Evolutionary conservation across 2,329 filamentous ascomycete species (phyloP), one percentile per base, ranked within the genome.

Genomic region (Gyromitra esculenta): DNA sequence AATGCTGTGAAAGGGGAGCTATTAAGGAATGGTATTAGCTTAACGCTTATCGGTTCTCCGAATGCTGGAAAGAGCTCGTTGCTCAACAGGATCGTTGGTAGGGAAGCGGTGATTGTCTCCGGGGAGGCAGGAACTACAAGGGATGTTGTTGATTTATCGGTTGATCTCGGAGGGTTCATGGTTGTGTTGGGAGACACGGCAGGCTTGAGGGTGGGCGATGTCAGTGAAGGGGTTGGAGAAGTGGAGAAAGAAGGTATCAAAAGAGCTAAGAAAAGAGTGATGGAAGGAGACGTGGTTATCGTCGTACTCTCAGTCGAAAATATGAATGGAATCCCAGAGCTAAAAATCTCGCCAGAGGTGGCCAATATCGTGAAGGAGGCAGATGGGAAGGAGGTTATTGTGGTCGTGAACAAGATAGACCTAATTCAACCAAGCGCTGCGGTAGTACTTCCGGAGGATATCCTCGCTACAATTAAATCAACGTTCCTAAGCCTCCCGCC

Each of bases 171-270:
- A 0, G 96, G 96, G 0, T 99, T 92, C 85, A 89, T 96, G 64
- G 97, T 94, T 83, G 92, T 92, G n/a, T 91, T 99, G 82, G 94
- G 95, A 15, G 96, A 99, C 84, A 98, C 96, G 81, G 96, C 96
- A 21, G 96, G 96, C 0, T 89, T 99, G 80, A 87, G 80, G 94
- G 64, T 88, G 87, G 62, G 83, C 80, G 45, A 78, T 80, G 31
- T 76, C 80, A 77, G 18, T 79, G 79, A 45, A 5, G 66, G 69
- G 66, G 78, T 77, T 35, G 79, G 76, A 54, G 86, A 87, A 8
- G 87, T 99, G 35, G 96, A 99, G 82, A 86, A 91, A 82, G 96
- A 99, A 83, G 96, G 96, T 0, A 98, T 99, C 82, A 89, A 91
- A 65, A 88, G 96, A 64, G 96, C 96, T 6, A 93, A 91, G 82